These are phyloP conservation scores for Triangularia setosa DNA, from an alignment of 2,329 filamentous ascomycete genomes.

Conservation along the genomic window DNA sequence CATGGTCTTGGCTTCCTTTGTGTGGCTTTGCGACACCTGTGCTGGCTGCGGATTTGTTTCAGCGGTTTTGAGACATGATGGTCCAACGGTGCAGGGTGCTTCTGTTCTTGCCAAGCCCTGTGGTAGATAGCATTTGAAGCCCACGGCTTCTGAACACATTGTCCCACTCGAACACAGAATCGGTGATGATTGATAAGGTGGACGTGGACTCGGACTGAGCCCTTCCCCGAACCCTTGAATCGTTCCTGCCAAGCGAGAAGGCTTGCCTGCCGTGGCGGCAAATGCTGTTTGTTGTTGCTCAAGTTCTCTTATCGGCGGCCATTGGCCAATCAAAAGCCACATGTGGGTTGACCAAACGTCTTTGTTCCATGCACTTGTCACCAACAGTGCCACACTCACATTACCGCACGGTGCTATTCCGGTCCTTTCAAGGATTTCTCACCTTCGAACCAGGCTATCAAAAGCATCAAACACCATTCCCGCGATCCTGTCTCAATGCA, in stretches of 20 bases:
- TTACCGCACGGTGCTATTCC: background rate
- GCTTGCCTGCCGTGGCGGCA: constrained; percentile 1
- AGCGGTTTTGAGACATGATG: background rate
- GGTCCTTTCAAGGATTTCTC: background rate
- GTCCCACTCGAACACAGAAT: too few species aligned
- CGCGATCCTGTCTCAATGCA: background rate
- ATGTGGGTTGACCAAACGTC: background rate
- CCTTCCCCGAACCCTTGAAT: background rate
- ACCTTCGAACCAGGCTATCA: background rate
- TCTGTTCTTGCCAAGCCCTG: background rate
- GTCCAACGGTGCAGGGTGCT: background rate
- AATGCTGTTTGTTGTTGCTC: background rate
- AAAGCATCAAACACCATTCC: background rate
- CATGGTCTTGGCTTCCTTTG: background rate
- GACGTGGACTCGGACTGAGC: too few species aligned
- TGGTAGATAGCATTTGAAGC: background rate
- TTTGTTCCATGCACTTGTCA: background rate
- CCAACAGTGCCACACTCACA: background rate
- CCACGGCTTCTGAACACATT: background rate
- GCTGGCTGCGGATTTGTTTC: background rate
- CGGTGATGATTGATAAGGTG: too few species aligned
- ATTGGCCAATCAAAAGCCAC: constrained; percentile 4
- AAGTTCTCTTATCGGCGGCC: background rate
- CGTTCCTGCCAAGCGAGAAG: constrained; percentile 1
- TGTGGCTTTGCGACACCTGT: background rate